phyloP scores from a whole-genome alignment of 2,329 filamentous ascomycete species.

The Trichoderma gracile region DNA sequence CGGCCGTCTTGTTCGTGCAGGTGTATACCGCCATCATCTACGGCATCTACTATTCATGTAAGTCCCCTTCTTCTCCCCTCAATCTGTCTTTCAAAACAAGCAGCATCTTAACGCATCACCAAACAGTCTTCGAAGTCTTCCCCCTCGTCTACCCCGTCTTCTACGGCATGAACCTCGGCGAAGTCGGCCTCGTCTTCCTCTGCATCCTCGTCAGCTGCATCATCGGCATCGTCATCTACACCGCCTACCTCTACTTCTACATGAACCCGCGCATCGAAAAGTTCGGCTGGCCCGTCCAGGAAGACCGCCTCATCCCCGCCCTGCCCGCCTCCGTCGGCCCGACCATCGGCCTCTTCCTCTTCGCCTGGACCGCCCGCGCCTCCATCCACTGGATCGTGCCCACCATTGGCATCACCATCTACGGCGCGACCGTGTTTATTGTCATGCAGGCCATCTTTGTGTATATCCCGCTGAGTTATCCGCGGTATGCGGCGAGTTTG shows the following conservation, averaged over 20 bases:
- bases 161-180: constrained; percentile 60
- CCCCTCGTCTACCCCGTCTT: constrained; percentile 61
- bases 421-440: constrained; percentile 53
- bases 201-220: constrained; percentile 60
- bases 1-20: constrained; percentile 62
- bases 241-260: constrained; percentile 53
- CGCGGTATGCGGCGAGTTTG: constrained; percentile 57
- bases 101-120: constrained; percentile 24
- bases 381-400: constrained; percentile 57
- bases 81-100: not conserved
- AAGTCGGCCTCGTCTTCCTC: constrained; percentile 61
- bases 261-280: constrained; percentile 52
- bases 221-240: constrained; percentile 52
- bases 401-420: constrained; percentile 59
- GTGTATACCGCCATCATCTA: constrained; percentile 64
- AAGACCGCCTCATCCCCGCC: constrained; percentile 57
- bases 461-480: constrained; percentile 59
- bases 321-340: constrained; percentile 54
- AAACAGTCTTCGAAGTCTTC: constrained; percentile 61
- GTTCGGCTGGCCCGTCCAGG: constrained; percentile 53
- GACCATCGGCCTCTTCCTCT: constrained; percentile 61
- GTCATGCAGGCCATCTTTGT: constrained; percentile 62
- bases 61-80: constrained; percentile 22
- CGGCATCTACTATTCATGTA: constrained; percentile 60
- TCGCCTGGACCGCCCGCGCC: constrained; percentile 57